Percentiles rank a stretch among this genome's conserved stretches.
These are phyloP conservation scores for Phytophthora foliorum DNA, from an alignment of 352 stramenopile genomes.

Conservation along the genomic window DNA sequence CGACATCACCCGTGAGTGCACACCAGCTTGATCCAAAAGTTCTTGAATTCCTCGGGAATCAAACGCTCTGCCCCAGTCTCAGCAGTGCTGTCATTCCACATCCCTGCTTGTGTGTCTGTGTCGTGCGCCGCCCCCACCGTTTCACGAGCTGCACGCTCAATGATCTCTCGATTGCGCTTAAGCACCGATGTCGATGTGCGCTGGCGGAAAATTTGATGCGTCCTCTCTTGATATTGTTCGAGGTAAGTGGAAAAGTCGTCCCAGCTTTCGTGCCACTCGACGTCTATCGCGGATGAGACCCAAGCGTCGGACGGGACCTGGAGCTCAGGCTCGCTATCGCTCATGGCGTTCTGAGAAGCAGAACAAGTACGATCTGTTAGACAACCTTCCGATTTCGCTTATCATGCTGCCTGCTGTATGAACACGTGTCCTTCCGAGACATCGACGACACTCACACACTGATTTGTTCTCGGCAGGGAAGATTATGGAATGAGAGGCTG, in stretches of 20 bases:
- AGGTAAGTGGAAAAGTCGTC: not conserved
- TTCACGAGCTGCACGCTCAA: not conserved
- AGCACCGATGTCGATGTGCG: slow-evolving; percentile 2
- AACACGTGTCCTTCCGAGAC: too few relatives aligned
- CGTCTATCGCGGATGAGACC: not conserved
- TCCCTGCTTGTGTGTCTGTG: too few relatives aligned
- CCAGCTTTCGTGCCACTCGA: slow-evolving; percentile 8
- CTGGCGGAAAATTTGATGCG: slow-evolving; percentile 4
- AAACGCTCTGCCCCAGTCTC: not conserved
- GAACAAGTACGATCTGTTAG: not conserved
- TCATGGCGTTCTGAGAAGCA: not conserved
- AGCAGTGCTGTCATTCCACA: not conserved
- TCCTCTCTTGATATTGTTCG: not conserved
- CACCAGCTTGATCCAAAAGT: slow-evolving; percentile 18
- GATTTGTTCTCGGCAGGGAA: not conserved
- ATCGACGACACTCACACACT: too few relatives aligned
- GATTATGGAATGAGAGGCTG: slow-evolving; percentile 5
- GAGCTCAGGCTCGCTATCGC: slow-evolving; percentile 5
- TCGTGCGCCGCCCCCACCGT: too few relatives aligned
- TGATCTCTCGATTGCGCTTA: slow-evolving; percentile 5
- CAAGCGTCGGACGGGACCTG: not conserved
- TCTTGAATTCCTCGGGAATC: slow-evolving; percentile 11
- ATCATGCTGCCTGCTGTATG: not conserved
- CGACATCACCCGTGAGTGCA: slow-evolving; percentile 12
- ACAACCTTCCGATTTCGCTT: too few relatives aligned